phyloP scores from a whole-genome alignment of 2,329 filamentous ascomycete genomes.

The Aspergillus sp. region DNA sequence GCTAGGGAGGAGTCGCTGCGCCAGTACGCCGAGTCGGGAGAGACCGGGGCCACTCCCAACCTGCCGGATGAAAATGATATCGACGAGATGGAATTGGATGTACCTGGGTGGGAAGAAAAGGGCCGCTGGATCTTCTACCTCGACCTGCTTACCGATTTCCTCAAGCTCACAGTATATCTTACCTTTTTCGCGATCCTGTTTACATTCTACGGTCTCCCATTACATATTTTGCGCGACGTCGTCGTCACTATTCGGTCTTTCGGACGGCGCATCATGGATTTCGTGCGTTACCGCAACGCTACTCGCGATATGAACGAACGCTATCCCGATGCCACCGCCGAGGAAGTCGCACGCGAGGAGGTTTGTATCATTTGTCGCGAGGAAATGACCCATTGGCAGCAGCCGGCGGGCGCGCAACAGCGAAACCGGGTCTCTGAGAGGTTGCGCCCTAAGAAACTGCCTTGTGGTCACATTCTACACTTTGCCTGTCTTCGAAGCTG shows the following conservation, averaged over 20 bases:
- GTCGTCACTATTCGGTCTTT: constrained; percentile 94
- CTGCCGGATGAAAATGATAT: constrained; percentile 72
- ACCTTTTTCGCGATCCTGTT: constrained; percentile 92
- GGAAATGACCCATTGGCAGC: constrained; percentile 83
- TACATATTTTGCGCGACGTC: constrained; percentile 94
- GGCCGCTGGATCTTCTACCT: constrained; percentile 88
- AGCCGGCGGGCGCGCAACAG: constrained; percentile 44
- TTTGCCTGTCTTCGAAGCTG: constrained; percentile 94
- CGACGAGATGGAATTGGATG: constrained; percentile 91
- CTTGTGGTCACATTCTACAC: constrained; percentile 93
- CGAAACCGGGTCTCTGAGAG: constrained; percentile 67
- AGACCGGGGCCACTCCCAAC: constrained; percentile 41
- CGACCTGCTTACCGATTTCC: constrained; percentile 83
- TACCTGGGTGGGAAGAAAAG: constrained; percentile 95
- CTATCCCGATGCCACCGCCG: constrained; percentile 85
- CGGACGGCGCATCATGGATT: constrained; percentile 82
- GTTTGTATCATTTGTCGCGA: constrained; percentile 98
- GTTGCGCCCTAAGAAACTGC: constrained; percentile 88
- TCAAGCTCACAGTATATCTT: constrained; percentile 86
- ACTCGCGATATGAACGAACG: constrained; percentile 88
- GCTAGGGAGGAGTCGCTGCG: constrained; percentile 52
- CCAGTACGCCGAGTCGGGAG: constrained; percentile 39
- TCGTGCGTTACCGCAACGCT: constrained; percentile 86
- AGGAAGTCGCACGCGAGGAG: constrained; percentile 82
- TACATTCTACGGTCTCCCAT: constrained; percentile 90